These are phyloP conservation scores for Chytridium lagenaria DNA, from an alignment of 371 early-diverging fungal species.

Conservation along the genomic window DNA sequence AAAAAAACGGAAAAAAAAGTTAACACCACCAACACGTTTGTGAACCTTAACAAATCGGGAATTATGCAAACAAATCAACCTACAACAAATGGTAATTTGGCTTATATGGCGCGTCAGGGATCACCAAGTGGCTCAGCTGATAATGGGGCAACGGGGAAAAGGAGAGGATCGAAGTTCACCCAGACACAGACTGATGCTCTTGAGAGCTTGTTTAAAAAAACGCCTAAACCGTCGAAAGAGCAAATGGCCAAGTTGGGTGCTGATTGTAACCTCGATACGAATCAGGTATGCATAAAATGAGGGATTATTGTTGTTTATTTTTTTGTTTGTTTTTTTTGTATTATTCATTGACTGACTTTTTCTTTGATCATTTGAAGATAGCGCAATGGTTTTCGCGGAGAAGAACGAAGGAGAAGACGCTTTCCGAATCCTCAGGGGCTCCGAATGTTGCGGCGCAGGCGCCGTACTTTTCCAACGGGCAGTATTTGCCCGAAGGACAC, in stretches of 20 bases:
- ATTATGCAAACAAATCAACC: too few species aligned
- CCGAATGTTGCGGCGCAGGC: background rate
- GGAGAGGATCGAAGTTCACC: background rate
- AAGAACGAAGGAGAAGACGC: background rate
- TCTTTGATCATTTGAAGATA: background rate
- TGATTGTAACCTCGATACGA: background rate
- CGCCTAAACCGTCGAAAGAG: background rate
- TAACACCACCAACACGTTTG: too few species aligned
- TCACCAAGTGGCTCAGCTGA: too few species aligned
- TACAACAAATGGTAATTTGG: too few species aligned
- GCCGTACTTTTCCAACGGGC: background rate
- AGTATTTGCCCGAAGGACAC: background rate
- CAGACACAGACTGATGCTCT: background rate
- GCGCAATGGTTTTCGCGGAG: conserved; percentile 1
- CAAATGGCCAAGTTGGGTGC: background rate
- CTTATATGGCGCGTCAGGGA: too few species aligned
- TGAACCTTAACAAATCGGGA: too few species aligned
- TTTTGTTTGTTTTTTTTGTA: background rate
- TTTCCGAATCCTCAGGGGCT: too few species aligned
- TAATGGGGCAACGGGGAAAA: too few species aligned
- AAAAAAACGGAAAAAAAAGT: too few species aligned
- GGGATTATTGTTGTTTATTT: too few species aligned
- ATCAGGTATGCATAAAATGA: background rate
- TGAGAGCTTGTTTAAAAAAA: background rate
- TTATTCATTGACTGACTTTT: background rate